phyloP scores from a whole-genome alignment of 1,284 basidiomycete species.

The Cystobasidium slooffiae region DNA sequence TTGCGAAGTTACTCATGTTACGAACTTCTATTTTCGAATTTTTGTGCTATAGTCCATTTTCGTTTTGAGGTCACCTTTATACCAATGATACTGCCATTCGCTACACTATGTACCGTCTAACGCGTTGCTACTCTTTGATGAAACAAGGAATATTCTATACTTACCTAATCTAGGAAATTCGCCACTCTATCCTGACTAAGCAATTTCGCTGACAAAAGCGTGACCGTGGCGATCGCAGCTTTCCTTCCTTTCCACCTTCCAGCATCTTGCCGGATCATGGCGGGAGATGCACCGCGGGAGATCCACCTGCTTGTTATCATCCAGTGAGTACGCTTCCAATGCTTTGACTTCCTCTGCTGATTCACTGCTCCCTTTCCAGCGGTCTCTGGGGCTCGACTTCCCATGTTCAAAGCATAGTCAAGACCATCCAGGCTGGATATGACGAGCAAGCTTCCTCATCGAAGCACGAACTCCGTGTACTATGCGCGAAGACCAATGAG shows the following conservation, averaged over 20 bases:
- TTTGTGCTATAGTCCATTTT: too few species aligned
- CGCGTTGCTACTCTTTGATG: too few species aligned
- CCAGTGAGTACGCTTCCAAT: not conserved
- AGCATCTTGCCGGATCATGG: not conserved
- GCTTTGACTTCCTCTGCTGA: not conserved
- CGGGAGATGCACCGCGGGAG: not conserved
- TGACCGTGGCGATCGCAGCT: not conserved
- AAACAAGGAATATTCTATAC: too few species aligned
- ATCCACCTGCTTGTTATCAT: conserved; percentile 26
- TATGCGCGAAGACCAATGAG: conserved; percentile 64
- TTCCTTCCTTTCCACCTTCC: not conserved
- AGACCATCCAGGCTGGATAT: conserved; percentile 30
- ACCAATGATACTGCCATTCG: too few species aligned
- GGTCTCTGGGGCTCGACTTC: conserved; percentile 48
- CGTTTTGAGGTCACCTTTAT: too few species aligned
- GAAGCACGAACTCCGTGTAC: conserved; percentile 24
- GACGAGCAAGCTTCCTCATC: not conserved
- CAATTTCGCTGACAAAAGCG: too few species aligned
- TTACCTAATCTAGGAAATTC: too few species aligned
- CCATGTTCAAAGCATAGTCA: conserved; percentile 48
- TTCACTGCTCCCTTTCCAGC: not conserved
- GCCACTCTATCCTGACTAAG: too few species aligned
- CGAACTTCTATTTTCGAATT: too few species aligned
- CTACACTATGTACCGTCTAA: too few species aligned
- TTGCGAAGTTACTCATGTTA: too few species aligned